Conservation (phyloP, 2,329 filamentous ascomycete species). For the Fonsecaea erecta region DNA sequence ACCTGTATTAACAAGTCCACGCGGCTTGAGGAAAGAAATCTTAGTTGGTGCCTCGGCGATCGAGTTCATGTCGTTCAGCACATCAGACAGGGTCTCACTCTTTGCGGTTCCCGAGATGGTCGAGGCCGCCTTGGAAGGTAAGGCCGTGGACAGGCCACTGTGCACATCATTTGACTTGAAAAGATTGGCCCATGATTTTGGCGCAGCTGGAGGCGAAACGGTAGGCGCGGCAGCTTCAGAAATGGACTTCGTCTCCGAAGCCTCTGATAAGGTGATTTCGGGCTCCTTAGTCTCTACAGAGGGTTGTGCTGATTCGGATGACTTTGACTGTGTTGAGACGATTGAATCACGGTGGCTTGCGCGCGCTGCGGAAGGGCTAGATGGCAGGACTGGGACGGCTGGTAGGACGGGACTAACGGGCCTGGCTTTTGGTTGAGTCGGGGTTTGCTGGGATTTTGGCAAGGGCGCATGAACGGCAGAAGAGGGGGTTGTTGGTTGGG, state of each 20-base stretch:
- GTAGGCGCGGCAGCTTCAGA: conserved; percentile 47
- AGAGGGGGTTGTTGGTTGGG: conserved; percentile 61
- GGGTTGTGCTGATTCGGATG: conserved; percentile 30
- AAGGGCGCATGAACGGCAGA: conserved; percentile 50
- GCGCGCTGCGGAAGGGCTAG: conserved; percentile 44
- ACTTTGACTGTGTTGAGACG: conserved; percentile 45
- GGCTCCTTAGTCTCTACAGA: conserved; percentile 16
- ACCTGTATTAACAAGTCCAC: conserved; percentile 92
- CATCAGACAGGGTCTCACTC: conserved; percentile 72
- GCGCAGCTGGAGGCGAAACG: conserved; percentile 51
- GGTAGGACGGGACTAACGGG: conserved; percentile 51
- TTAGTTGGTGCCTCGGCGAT: conserved; percentile 60
- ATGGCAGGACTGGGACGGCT: conserved; percentile 53
- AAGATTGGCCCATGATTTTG: conserved; percentile 72
- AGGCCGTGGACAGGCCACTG: conserved; percentile 40
- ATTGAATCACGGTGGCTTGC: conserved; percentile 44
- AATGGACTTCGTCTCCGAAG: conserved; percentile 2
- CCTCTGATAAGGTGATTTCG: conserved; percentile 19
- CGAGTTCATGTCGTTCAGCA: conserved; percentile 73
- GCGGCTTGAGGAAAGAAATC: conserved; percentile 83
- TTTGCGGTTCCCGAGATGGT: conserved; percentile 49
- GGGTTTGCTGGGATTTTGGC: conserved; percentile 41
- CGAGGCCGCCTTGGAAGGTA: conserved; percentile 30
- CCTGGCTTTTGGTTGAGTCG: conserved; percentile 43
- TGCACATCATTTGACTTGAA: conserved; percentile 58